Percentiles rank a stretch among this genome's conserved stretches.
Evolutionary conservation across 371 early-diverging fungal genomes (phyloP).

Genomic region (Actinomucor elegans): DNA sequence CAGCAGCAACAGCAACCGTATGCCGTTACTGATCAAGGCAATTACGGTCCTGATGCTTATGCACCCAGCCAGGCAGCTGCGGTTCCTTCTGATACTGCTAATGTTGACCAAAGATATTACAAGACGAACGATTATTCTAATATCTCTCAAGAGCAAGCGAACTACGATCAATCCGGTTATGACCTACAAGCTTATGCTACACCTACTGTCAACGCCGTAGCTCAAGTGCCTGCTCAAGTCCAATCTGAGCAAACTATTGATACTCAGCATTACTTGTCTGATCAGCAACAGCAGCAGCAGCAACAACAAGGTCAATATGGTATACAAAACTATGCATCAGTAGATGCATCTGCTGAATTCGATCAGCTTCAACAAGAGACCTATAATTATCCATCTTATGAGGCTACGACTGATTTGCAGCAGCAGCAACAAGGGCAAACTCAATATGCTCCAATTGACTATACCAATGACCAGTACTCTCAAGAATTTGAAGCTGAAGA

Average conservation of each 20-base stretch:
- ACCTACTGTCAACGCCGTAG: constrained; percentile 3
- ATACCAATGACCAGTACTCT: not conserved
- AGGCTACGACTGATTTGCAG: not conserved
- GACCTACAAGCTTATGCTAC: not conserved
- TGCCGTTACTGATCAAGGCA: not conserved
- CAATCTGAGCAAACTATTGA: constrained; percentile 17
- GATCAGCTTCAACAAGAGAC: not conserved
- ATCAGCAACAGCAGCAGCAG: constrained; percentile 6
- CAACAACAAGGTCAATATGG: constrained; percentile 1
- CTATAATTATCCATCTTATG: constrained; percentile 4
- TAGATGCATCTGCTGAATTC: not conserved
- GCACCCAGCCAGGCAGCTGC: not conserved
- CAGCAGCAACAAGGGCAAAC: not conserved
- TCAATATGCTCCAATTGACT: constrained; percentile 2
- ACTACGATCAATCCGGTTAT: not conserved
- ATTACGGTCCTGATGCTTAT: constrained; percentile 2
- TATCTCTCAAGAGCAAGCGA: not conserved
- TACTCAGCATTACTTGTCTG: constrained; percentile 7
- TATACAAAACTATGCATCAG: constrained; percentile 1
- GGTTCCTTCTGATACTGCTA: not conserved
- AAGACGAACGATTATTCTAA: not conserved
- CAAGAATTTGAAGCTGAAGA: constrained; percentile 2
- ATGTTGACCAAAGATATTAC: not conserved
- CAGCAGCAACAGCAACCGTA: not conserved
- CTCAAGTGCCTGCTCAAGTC: constrained; percentile 14